Evolutionary conservation across 2,329 filamentous ascomycete species (phyloP).

Genomic region (Pochonia chlamydosporia): DNA sequence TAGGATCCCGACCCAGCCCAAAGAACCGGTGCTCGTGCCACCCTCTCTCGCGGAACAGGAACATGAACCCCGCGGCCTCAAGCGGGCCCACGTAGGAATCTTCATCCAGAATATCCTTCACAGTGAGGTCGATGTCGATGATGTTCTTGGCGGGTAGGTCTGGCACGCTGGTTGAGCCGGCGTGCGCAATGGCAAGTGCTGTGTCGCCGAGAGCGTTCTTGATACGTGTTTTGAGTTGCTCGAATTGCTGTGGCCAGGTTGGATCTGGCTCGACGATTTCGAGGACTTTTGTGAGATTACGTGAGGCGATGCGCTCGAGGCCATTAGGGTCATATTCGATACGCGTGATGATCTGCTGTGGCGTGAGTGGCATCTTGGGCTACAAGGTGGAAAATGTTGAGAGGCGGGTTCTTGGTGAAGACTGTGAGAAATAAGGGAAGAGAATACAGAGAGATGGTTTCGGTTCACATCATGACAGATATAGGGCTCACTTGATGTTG

Average conservation of each 20-base stretch:
- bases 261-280: slow-evolving; percentile 3
- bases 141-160: slow-evolving; percentile 43
- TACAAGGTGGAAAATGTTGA: too few species aligned
- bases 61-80: slow-evolving; percentile 38
- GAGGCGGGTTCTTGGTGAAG: too few species aligned
- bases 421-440: too few species aligned
- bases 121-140: slow-evolving; percentile 46
- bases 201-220: slow-evolving; percentile 10
- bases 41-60: slow-evolving; percentile 36
- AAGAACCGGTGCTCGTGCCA: slow-evolving; percentile 47
- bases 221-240: neutral
- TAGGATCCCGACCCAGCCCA: slow-evolving; percentile 23
- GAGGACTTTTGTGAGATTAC: neutral
- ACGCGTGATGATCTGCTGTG: neutral
- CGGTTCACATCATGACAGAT: too few species aligned
- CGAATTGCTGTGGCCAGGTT: slow-evolving; percentile 2
- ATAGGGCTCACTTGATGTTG: too few species aligned
- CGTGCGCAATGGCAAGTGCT: slow-evolving; percentile 35
- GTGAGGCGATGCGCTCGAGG: neutral
- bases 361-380: slow-evolving; percentile 1
- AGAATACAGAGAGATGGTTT: too few species aligned
- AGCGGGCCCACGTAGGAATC: slow-evolving; percentile 35
- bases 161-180: slow-evolving; percentile 47
- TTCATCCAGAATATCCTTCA: slow-evolving; percentile 34
- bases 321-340: neutral